phyloP scores from a whole-genome alignment of 441 rosid species.

The Populus tomentosa region DNA sequence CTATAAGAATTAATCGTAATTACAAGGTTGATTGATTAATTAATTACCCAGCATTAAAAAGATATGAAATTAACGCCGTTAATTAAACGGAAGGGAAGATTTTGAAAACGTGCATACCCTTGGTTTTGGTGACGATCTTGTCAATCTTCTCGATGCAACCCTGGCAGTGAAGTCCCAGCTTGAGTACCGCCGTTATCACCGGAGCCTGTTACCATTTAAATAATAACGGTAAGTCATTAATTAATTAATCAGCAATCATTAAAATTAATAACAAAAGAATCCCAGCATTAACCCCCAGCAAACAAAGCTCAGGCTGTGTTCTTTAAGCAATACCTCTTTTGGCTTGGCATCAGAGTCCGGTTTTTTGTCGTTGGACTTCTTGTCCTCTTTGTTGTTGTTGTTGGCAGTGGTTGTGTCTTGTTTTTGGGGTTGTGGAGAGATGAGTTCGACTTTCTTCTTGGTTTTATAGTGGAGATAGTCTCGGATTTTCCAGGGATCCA shows the following conservation, averaged over 20 bases:
- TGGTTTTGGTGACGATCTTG: conserved; percentile 38
- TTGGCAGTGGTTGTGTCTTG: conserved; percentile 19
- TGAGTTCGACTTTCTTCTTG: conserved; percentile 55
- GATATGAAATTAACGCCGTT: too few relatives aligned
- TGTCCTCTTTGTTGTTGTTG: neutral
- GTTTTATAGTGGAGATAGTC: conserved; percentile 39
- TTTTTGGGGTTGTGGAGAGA: conserved; percentile 71
- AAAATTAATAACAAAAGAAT: neutral
- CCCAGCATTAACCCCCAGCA: neutral
- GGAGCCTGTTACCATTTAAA: conserved; percentile 33
- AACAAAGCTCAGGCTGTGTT: neutral
- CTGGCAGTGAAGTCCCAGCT: conserved; percentile 61
- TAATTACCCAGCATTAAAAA: neutral
- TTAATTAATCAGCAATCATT: neutral
- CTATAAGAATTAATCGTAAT: conserved; percentile 22
- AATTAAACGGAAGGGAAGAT: neutral
- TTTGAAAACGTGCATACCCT: conserved; percentile 31
- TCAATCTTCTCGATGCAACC: conserved; percentile 68
- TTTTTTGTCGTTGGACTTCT: conserved; percentile 10
- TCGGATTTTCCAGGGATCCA: conserved; percentile 49
- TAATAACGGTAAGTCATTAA: neutral
- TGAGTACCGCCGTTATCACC: conserved; percentile 70
- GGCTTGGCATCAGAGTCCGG: conserved; percentile 14
- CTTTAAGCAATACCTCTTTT: conserved; percentile 1
- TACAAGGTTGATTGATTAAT: neutral